Conservation (phyloP, 768 basidiomycete genomes). For the Coprinopsis marcescibilis region DNA sequence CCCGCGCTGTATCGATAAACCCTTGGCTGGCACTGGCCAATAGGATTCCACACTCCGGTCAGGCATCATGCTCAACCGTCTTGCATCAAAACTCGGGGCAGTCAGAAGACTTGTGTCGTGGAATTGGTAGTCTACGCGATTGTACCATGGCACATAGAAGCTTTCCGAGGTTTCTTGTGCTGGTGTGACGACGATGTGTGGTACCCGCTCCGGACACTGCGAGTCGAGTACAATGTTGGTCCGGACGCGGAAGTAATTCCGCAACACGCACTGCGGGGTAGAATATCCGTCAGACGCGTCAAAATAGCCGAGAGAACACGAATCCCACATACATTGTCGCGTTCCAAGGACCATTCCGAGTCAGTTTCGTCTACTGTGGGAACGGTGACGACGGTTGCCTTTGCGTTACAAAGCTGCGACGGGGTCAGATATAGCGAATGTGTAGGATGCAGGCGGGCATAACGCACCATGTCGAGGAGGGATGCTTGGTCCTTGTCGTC, state of each 20-base stretch:
- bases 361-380: not conserved
- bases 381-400: constrained; percentile 5
- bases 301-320: constrained; percentile 8
- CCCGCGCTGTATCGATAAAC: constrained; percentile 7
- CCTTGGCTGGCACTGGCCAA: constrained; percentile 8
- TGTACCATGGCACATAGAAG: constrained; percentile 27
- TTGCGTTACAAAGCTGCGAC: constrained; percentile 6
- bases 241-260: constrained; percentile 19
- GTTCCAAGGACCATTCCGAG: constrained; percentile 1
- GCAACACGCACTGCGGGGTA: constrained; percentile 22
- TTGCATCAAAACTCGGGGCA: not conserved
- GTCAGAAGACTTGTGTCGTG: not conserved
- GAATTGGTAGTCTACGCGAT: constrained; percentile 20
- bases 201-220: constrained; percentile 28
- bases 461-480: constrained; percentile 5
- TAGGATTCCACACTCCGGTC: constrained; percentile 4
- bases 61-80: constrained; percentile 2
- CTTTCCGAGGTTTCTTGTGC: constrained; percentile 33
- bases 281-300: constrained; percentile 7
- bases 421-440: no score
- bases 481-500: not conserved
- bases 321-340: constrained; percentile 12
- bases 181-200: constrained; percentile 52
- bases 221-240: constrained; percentile 43
- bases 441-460: not conserved